A percentile compares a stretch with the other conserved stretches of the same genome.
Conservation (phyloP, 2,329 filamentous ascomycete genomes). For the Fusarium sp. region DNA sequence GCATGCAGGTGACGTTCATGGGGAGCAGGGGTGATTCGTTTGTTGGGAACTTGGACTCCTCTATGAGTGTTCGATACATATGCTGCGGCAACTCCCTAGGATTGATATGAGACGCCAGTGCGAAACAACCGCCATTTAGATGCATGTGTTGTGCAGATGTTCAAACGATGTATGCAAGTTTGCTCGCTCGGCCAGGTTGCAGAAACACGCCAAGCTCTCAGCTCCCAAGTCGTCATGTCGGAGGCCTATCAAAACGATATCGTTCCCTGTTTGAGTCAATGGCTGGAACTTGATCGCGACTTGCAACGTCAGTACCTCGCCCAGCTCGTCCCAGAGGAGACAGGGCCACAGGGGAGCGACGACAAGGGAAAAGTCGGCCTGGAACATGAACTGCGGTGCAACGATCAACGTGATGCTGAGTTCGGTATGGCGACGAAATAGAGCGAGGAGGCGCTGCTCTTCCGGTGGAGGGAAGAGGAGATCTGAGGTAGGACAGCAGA, state of each 20-base stretch:
- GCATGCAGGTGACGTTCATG: neutral
- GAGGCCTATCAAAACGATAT: neutral
- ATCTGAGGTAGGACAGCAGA: constrained; percentile 34
- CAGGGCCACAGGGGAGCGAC: constrained; percentile 8
- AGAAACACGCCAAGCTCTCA: neutral
- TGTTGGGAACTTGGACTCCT: neutral
- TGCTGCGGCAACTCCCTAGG: neutral
- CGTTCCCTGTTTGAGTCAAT: neutral
- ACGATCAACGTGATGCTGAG: constrained; percentile 16
- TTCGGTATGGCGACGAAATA: neutral
- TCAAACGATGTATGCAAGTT: neutral
- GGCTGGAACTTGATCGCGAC: neutral
- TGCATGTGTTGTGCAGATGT: neutral
- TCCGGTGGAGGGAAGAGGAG: constrained; percentile 3
- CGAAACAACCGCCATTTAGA: neutral
- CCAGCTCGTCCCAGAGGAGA: constrained; percentile 11
- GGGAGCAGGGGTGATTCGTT: neutral
- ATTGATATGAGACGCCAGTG: neutral
- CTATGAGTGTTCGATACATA: neutral
- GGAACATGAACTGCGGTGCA: constrained; percentile 39
- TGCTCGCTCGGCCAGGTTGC: neutral
- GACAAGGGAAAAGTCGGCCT: constrained; percentile 16
- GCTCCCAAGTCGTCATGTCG: neutral
- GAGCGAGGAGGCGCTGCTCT: constrained; percentile 13
- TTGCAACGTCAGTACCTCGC: constrained; percentile 1